A percentile compares a stretch with the other conserved stretches of the same genome.
Evolutionary conservation across 2,329 filamentous ascomycete species (phyloP).

Genomic region (Verruconis gallopava): DNA sequence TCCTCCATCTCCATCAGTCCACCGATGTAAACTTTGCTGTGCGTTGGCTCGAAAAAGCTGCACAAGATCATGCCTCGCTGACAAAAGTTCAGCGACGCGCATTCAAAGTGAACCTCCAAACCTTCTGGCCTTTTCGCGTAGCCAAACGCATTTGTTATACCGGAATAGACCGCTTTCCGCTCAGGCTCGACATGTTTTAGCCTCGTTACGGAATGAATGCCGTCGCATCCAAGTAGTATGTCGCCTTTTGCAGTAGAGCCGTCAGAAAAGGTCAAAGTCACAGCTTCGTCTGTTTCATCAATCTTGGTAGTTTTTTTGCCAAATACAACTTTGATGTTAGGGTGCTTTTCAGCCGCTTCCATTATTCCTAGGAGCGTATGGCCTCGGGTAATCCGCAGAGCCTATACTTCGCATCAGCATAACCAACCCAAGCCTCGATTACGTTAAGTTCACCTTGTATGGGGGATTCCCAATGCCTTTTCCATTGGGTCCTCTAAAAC

Average conservation of each 20-base stretch:
- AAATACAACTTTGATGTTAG: constrained; percentile 25
- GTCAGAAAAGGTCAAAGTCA: constrained; percentile 22
- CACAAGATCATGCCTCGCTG: constrained; percentile 27
- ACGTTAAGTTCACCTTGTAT: constrained; percentile 7
- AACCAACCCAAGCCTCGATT: no score
- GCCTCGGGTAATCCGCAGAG: constrained; percentile 27
- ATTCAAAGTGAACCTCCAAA: constrained; percentile 24
- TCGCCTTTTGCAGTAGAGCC: constrained; percentile 22
- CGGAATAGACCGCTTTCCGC: constrained; percentile 26
- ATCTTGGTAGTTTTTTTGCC: constrained; percentile 28
- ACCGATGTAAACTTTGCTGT: constrained; percentile 26
- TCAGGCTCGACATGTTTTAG: constrained; percentile 25
- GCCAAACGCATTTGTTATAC: constrained; percentile 28
- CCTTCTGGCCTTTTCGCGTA: constrained; percentile 17
- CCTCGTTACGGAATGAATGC: constrained; percentile 28
- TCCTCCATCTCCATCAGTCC: constrained; percentile 27
- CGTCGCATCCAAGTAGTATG: constrained; percentile 28
- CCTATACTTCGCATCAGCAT: neutral
- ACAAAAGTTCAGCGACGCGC: constrained; percentile 27
- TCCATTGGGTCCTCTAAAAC: constrained; percentile 1
- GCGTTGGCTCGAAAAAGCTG: constrained; percentile 25
- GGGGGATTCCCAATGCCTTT: constrained; percentile 2
- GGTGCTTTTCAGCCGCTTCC: constrained; percentile 22
- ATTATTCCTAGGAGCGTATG: constrained; percentile 29
- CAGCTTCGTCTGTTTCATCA: constrained; percentile 18